A percentile compares a stretch with the other conserved stretches of the same genome.
These are phyloP conservation scores for Citrus cavaleriei DNA, from an alignment of 345 rosid genomes.

Conservation along the genomic window DNA sequence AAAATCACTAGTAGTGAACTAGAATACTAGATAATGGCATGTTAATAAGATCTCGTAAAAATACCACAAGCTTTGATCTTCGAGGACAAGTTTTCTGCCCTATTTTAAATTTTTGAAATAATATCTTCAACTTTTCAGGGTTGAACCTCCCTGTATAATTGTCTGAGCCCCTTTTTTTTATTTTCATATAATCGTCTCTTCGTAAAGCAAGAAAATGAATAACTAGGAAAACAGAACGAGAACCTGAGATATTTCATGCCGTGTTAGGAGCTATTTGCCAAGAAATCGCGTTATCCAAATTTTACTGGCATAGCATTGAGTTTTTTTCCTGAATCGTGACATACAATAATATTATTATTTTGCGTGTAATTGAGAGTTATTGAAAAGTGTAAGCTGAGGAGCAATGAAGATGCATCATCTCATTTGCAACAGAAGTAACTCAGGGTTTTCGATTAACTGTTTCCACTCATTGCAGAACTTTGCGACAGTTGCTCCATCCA, in stretches of 20 bases:
- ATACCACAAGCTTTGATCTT: no score
- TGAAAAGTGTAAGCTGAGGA: neutral
- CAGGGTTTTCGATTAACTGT: constrained; percentile 75
- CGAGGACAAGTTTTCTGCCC: no score
- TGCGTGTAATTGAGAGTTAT: neutral
- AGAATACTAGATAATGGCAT: no score
- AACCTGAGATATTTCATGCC: neutral
- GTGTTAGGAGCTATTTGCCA: neutral
- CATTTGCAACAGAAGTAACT: constrained; percentile 71
- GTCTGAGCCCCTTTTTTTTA: no score
- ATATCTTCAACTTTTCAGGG: no score
- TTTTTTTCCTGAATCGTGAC: neutral
- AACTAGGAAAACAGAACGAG: no score
- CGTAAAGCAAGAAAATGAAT: no score
- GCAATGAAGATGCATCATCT: constrained; percentile 4
- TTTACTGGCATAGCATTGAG: neutral
- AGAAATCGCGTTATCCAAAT: neutral
- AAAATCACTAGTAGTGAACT: no score
- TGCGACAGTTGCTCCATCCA: constrained; percentile 94
- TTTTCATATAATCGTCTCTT: no score
- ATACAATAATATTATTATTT: neutral
- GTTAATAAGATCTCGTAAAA: no score
- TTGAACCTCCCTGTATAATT: no score
- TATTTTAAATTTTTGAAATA: no score
- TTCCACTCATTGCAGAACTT: constrained; percentile 90